These are phyloP conservation scores for Pestalotiopsis sp. DNA, from an alignment of 2,329 filamentous ascomycete genomes.

Conservation along the genomic window DNA sequence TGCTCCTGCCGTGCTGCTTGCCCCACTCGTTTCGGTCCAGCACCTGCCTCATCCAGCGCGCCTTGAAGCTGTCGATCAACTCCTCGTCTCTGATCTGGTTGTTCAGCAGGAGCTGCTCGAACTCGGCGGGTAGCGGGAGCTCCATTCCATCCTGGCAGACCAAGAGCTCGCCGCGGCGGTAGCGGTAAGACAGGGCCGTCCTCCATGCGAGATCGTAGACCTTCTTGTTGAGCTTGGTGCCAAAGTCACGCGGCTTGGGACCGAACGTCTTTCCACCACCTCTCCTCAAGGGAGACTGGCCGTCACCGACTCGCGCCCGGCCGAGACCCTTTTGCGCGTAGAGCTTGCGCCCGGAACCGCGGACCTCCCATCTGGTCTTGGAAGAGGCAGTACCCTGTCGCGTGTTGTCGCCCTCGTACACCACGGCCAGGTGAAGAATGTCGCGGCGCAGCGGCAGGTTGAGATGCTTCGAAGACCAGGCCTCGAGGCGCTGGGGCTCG, in stretches of 20 bases:
- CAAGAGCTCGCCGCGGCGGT: constrained; percentile 82
- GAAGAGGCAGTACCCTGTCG: constrained; percentile 83
- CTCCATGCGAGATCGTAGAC: constrained; percentile 96
- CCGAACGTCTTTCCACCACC: constrained; percentile 90
- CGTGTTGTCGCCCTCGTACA: constrained; percentile 89
- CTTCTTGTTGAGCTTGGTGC: constrained; percentile 79
- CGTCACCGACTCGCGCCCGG: constrained; percentile 74
- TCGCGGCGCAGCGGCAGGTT: constrained; percentile 86
- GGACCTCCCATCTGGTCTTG: constrained; percentile 82
- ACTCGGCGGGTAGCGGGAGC: constrained; percentile 58
- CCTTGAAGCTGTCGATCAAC: constrained; percentile 57
- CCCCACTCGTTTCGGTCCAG: constrained; percentile 73
- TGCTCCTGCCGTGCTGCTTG: constrained; percentile 65
- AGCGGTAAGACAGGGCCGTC: constrained; percentile 90
- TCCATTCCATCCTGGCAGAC: constrained; percentile 80
- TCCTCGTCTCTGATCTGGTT: constrained; percentile 44
- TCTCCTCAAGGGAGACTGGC: constrained; percentile 77
- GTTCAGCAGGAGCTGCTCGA: constrained; percentile 38
- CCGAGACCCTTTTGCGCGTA: constrained; percentile 86
- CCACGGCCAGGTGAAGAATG: constrained; percentile 86
- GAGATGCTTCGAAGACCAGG: constrained; percentile 82
- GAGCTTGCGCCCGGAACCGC: constrained; percentile 81
- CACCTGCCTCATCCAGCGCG: constrained; percentile 67
- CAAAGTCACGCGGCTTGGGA: constrained; percentile 91
- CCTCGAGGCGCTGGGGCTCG: constrained; percentile 77